Conservation (phyloP, 768 basidiomycete species). For the Auricularia auricula-judae region DNA sequence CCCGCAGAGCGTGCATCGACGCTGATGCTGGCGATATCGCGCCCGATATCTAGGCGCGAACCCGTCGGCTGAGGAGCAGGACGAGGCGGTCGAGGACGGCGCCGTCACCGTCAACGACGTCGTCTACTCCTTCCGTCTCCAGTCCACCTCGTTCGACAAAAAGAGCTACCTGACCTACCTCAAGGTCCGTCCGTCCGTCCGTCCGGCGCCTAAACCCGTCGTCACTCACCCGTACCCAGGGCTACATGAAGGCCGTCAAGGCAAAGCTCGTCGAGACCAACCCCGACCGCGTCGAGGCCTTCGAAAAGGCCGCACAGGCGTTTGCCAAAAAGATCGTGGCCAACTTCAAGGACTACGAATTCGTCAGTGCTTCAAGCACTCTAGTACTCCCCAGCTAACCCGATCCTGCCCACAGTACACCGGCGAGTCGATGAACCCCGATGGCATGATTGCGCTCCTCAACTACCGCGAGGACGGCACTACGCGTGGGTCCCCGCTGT, state of each 20-base stretch:
- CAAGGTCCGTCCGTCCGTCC: slow-evolving; percentile 41
- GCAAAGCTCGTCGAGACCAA: slow-evolving; percentile 38
- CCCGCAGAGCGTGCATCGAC: background rate
- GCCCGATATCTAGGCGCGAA: slow-evolving; percentile 57
- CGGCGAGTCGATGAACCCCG: slow-evolving; percentile 67
- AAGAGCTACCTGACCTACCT: slow-evolving; percentile 73
- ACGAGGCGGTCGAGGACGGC: slow-evolving; percentile 75
- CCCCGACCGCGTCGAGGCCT: slow-evolving; percentile 54
- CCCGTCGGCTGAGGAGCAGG: slow-evolving; percentile 80
- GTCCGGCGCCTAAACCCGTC: background rate
- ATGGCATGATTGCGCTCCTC: slow-evolving; percentile 89
- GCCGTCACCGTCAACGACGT: slow-evolving; percentile 77
- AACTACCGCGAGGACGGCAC: slow-evolving; percentile 86
- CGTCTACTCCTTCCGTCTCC: slow-evolving; percentile 83
- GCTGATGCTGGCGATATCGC: slow-evolving; percentile 4
- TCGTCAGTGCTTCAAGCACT: slow-evolving; percentile 37
- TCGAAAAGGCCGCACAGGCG: slow-evolving; percentile 68
- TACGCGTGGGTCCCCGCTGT: slow-evolving; percentile 48
- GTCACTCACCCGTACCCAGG: slow-evolving; percentile 31
- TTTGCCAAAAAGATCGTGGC: slow-evolving; percentile 83
- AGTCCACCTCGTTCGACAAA: slow-evolving; percentile 76
- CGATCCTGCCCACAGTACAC: slow-evolving; percentile 37
- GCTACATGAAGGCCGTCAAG: slow-evolving; percentile 93
- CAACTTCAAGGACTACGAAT: slow-evolving; percentile 92
- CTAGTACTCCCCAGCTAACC: background rate